A percentile compares a stretch with the other conserved stretches of the same genome.
Evolutionary conservation across 306 rosid genomes (phyloP).

Genomic region (Biancaea sappan): DNA sequence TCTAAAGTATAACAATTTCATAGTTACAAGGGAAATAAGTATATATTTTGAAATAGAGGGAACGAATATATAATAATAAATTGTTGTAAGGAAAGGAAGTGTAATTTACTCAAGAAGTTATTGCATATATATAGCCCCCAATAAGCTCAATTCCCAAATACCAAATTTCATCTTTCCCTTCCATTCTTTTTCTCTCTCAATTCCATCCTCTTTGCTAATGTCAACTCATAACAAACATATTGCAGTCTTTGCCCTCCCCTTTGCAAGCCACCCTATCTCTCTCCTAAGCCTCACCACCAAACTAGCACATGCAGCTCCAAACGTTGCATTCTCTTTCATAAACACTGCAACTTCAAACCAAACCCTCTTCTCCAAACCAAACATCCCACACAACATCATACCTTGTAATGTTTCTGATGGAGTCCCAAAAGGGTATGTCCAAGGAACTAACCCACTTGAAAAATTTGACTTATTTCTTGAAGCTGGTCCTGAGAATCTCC

Average conservation of each 20-base stretch:
- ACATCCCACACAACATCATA: slow-evolving; percentile 5
- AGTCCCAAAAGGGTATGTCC: slow-evolving; percentile 25
- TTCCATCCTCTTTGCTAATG: not conserved
- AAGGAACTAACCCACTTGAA: not conserved
- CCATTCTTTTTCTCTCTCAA: too few species aligned
- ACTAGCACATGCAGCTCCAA: slow-evolving; percentile 37
- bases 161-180: too few species aligned
- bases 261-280: slow-evolving; percentile 27
- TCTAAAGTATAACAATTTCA: too few species aligned
- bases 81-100: too few species aligned
- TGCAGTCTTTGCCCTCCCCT: slow-evolving; percentile 39
- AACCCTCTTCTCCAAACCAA: not conserved
- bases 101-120: too few species aligned
- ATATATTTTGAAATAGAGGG: too few species aligned
- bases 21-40: too few species aligned
- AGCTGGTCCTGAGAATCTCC: slow-evolving; percentile 24
- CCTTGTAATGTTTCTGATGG: slow-evolving; percentile 30
- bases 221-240: slow-evolving; percentile 29
- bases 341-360: not conserved
- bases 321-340: slow-evolving; percentile 34
- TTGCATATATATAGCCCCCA: too few species aligned
- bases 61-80: too few species aligned
- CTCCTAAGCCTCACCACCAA: slow-evolving; percentile 31
- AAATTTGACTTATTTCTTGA: slow-evolving; percentile 21
- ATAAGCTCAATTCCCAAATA: too few species aligned